Percentiles rank a stretch among this genome's conserved stretches.
phyloP scores from a whole-genome alignment of 495 filamentous ascomycete genomes.

The Penicillium canescens region DNA sequence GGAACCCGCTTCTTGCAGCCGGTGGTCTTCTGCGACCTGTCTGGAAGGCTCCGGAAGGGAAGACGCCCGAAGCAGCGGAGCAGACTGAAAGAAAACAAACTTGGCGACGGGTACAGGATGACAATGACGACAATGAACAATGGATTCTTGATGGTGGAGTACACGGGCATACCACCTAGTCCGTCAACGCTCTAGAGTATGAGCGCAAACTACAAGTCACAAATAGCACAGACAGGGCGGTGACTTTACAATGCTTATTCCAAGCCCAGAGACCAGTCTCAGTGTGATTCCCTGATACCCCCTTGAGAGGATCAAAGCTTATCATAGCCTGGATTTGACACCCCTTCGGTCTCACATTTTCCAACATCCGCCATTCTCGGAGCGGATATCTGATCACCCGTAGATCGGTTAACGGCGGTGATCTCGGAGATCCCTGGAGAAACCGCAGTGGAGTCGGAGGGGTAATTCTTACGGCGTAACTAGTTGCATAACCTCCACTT shows the following conservation, averaged over 20 bases:
- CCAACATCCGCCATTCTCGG: background rate
- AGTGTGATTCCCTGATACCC: no score
- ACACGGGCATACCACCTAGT: conserved; percentile 49
- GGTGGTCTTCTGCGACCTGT: conserved; percentile 78
- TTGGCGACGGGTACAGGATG: conserved; percentile 92
- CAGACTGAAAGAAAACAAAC: conserved; percentile 50
- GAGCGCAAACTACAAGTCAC: background rate
- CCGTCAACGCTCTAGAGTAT: background rate
- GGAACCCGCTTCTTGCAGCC: conserved; percentile 72
- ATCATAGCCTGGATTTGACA: background rate
- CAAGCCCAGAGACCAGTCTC: no score
- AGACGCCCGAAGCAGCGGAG: conserved; percentile 35
- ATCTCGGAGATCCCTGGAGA: background rate
- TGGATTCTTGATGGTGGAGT: conserved; percentile 86
- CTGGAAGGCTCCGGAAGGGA: conserved; percentile 58
- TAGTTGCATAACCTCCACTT: no score
- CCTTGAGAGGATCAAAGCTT: no score
- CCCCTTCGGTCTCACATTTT: background rate
- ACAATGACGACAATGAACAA: conserved; percentile 85
- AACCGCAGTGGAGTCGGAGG: conserved; percentile 1
- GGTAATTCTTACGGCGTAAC: no score
- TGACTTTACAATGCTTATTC: no score
- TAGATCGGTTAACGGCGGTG: conserved; percentile 6
- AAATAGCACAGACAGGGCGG: no score
- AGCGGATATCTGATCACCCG: background rate